Base-by-base conservation (phyloP, 306 rosid genomes). In the Prunus padus region DNA sequence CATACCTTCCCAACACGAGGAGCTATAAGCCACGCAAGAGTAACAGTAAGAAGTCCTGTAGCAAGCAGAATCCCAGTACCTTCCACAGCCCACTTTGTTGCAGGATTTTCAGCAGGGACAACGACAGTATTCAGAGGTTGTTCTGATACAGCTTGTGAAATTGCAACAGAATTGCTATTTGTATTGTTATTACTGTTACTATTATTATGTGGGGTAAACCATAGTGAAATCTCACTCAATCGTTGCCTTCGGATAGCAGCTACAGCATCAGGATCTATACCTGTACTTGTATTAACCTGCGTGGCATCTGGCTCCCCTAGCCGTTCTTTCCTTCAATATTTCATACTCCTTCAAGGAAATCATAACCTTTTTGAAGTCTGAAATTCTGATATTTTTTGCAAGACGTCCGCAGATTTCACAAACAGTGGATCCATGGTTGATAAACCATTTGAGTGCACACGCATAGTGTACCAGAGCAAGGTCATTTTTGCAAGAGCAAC, bases 391-490 rank as follows among this genome's bases (percentile, higher is more conserved):
- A 86, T 92, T 92, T 83, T 87, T 88, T 18, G 99, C 95, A 59
- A 73, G 40, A 68, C 77, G 74, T 72, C 97, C 97, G 61, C 97
- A 95, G 67, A 95, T 95, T 88, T 95, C 99, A 86, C 99, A 95
- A 61, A 90, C 72, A 8, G 90, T 92, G 72, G 97, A 92, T 82
- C 99, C 99, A 83, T 92, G 99, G 79, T 87, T 95, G 69, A 95
- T 82, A 83, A 95, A 95, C 99, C 99, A 95, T 77, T 95, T 95
- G 46, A 95, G 91, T 33, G 99, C 99, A 80, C 99, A 95, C 7
- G 97, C 91, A 69, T 95, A 95, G 77, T 95, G 99, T 66, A 92
- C 97, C 57, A 90, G 75, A 76, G 92, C 99, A 73, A 95, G 96
- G 81, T 95, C 99, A 80, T 84, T 90, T 86, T 95, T 95, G 84